Conservation (phyloP, 1,139 yeast genomes). For the Ogataea hybrid region DNA sequence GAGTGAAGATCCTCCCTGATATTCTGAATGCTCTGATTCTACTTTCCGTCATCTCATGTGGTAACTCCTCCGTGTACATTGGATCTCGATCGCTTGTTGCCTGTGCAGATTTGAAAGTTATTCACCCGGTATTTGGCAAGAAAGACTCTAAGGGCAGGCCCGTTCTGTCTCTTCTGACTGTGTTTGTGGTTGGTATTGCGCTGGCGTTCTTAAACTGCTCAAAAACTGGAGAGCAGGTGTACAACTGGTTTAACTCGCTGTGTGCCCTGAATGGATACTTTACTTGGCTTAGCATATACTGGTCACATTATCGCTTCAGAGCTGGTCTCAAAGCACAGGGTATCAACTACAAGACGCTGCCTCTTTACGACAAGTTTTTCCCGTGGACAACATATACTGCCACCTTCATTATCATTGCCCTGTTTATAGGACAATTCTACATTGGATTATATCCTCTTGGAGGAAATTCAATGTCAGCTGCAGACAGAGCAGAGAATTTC, state of each 20-base stretch:
- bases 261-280: constrained; percentile 56
- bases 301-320: constrained; percentile 50
- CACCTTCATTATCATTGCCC: constrained; percentile 17
- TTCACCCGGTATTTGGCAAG: constrained; percentile 47
- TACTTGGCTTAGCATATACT: constrained; percentile 54
- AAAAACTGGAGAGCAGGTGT: constrained; percentile 42
- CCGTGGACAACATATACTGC: constrained; percentile 26
- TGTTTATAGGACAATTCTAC: constrained; percentile 23
- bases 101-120: constrained; percentile 49
- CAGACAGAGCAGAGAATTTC: constrained; percentile 20
- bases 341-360: constrained; percentile 18
- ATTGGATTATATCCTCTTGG: constrained; percentile 22
- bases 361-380: constrained; percentile 22
- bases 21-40: constrained; percentile 51
- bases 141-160: constrained; percentile 55
- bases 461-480: constrained; percentile 16
- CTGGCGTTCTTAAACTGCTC: constrained; percentile 49
- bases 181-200: constrained; percentile 41
- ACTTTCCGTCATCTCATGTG: constrained; percentile 53
- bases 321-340: constrained; percentile 32
- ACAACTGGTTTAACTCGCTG: constrained; percentile 56
- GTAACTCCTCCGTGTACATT: constrained; percentile 57
- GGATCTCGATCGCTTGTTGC: constrained; percentile 57
- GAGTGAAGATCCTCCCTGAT: constrained; percentile 21
- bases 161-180: too few species aligned